phyloP scores from a whole-genome alignment of 441 rosid species.

The Pelargonium cotyledonis region DNA sequence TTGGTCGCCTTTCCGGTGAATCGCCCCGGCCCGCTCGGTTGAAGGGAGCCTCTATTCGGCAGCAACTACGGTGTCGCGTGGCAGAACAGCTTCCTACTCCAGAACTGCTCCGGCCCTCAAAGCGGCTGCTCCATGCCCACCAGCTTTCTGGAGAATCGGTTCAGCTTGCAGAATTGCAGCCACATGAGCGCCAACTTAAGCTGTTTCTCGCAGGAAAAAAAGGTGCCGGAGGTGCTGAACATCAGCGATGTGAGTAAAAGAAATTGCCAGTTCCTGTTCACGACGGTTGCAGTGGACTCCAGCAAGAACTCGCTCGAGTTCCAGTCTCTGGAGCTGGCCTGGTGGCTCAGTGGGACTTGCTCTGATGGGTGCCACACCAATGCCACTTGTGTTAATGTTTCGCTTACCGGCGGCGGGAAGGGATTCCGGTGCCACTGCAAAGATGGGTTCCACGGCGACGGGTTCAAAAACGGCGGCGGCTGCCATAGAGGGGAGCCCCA shows the following conservation, averaged over 20 bases:
- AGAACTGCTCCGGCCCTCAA: slow-evolving; percentile 25
- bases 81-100: slow-evolving; percentile 45
- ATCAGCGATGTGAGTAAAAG: slow-evolving; percentile 16
- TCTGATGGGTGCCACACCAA: slow-evolving; percentile 24
- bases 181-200: slow-evolving; percentile 24
- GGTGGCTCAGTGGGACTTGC: slow-evolving; percentile 50
- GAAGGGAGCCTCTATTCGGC: slow-evolving; percentile 28
- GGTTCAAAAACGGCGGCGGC: background rate
- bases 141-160: slow-evolving; percentile 15
- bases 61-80: slow-evolving; percentile 29
- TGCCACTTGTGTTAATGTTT: slow-evolving; percentile 21
- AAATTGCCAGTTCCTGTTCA: slow-evolving; percentile 37
- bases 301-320: slow-evolving; percentile 25
- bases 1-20: too few relatives aligned
- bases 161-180: slow-evolving; percentile 14
- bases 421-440: slow-evolving; percentile 48
- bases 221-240: slow-evolving; percentile 23
- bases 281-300: slow-evolving; percentile 39
- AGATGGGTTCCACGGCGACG: slow-evolving; percentile 21
- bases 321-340: slow-evolving; percentile 38
- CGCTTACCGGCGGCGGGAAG: background rate
- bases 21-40: too few relatives aligned
- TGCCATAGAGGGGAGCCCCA: slow-evolving; percentile 46
- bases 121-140: slow-evolving; percentile 29
- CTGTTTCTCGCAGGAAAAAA: slow-evolving; percentile 22